A percentile compares a stretch with the other conserved stretches of the same genome.
These are phyloP conservation scores for Catharanthus roseus DNA, from an alignment of 257 asterid species.

Conservation along the genomic window DNA sequence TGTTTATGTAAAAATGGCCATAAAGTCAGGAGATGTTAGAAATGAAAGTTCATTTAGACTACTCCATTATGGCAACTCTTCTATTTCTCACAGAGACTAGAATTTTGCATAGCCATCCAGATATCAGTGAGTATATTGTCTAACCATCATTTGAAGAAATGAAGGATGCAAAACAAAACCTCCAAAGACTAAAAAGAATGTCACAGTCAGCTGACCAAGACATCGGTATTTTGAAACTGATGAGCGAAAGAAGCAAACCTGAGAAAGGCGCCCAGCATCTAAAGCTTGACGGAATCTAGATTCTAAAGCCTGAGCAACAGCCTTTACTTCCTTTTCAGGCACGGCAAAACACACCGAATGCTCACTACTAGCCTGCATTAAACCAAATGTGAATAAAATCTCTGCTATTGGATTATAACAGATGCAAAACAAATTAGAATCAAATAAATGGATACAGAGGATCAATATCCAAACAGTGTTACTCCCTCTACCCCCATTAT, in stretches of 20 bases:
- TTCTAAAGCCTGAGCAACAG: conserved; percentile 82
- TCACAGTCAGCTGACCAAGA: not conserved
- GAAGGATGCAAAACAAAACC: not conserved
- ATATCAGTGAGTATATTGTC: too few species aligned
- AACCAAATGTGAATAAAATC: conserved; percentile 10
- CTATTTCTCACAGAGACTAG: not conserved
- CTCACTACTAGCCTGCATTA: conserved; percentile 92
- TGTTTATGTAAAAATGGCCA: not conserved
- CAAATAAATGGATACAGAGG: not conserved
- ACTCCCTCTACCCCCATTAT: not conserved
- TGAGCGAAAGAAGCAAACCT: conserved; percentile 40
- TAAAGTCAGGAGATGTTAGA: not conserved
- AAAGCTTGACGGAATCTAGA: conserved; percentile 85
- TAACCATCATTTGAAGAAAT: not conserved
- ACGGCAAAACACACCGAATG: conserved; percentile 99
- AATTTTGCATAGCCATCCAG: not conserved
- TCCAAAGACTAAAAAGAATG: not conserved
- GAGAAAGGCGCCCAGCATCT: conserved; percentile 97
- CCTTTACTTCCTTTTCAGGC: conserved; percentile 86
- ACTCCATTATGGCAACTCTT: not conserved
- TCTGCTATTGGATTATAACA: not conserved
- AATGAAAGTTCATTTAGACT: not conserved
- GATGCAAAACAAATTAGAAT: not conserved
- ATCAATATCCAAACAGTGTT: not conserved
- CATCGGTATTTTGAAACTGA: not conserved